A percentile compares a stretch with the other conserved stretches of the same genome.
These are phyloP conservation scores for Volvariella surrecta DNA, from an alignment of 1,284 basidiomycete species.

Conservation along the genomic window DNA sequence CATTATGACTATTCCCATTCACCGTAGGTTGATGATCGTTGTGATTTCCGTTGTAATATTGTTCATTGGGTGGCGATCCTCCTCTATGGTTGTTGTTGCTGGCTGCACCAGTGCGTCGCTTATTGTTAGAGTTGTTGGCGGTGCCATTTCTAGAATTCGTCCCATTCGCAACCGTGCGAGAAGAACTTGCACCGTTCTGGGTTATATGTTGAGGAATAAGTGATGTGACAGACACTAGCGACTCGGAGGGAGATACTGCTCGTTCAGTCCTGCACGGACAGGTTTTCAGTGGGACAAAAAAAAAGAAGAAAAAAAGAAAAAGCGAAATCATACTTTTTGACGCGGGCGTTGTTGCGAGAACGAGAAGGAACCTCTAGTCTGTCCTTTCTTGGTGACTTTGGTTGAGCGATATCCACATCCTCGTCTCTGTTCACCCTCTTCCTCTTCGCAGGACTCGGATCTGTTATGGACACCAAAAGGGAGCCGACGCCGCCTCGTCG, in stretches of 20 bases:
- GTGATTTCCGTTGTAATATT: conserved; percentile 1
- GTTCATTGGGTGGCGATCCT: background rate
- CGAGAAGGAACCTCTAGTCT: conserved; percentile 33
- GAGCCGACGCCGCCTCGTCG: conserved; percentile 40
- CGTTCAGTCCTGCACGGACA: conserved; percentile 44
- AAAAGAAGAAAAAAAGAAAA: conserved; percentile 5
- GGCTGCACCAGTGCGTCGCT: conserved; percentile 8
- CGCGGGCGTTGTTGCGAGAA: conserved; percentile 39
- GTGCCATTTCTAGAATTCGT: conserved; percentile 19
- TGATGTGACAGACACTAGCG: conserved; percentile 58
- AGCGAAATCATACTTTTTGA: conserved; percentile 45
- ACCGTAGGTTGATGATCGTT: background rate
- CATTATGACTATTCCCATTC: conserved; percentile 1
- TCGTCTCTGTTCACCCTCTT: conserved; percentile 52
- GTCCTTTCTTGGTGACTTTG: conserved; percentile 33
- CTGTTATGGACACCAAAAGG: conserved; percentile 35
- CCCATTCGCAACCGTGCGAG: conserved; percentile 9
- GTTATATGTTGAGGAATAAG: conserved; percentile 26
- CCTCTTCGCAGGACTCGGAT: conserved; percentile 53
- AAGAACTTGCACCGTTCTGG: conserved; percentile 17
- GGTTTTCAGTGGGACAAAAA: conserved; percentile 1
- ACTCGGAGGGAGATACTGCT: conserved; percentile 61
- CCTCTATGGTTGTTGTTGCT: conserved; percentile 1
- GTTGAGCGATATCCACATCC: conserved; percentile 42
- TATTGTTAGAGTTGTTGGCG: conserved; percentile 23